phyloP scores from a whole-genome alignment of 2,329 filamentous ascomycete species.

The Sarocladium oryzae region DNA sequence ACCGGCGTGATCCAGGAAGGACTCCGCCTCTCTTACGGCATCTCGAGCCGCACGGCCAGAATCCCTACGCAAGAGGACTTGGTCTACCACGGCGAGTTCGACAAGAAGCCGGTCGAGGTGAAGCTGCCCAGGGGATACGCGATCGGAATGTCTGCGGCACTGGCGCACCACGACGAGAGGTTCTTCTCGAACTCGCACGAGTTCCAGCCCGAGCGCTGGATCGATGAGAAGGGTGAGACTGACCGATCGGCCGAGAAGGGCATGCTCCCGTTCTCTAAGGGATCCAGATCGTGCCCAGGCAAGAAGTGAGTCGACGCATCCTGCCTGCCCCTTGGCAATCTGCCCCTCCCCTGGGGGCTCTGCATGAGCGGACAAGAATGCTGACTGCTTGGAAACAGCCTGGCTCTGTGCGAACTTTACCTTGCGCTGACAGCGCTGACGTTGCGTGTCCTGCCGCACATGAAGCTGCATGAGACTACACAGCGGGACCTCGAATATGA shows the following conservation, averaged over 20 bases:
- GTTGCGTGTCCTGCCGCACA: slow-evolving; percentile 21
- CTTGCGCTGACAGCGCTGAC: slow-evolving; percentile 18
- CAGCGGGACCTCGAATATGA: slow-evolving; percentile 23
- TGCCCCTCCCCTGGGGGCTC: not conserved
- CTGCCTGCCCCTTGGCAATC: not conserved
- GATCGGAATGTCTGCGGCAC: slow-evolving; percentile 28
- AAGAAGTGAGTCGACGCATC: slow-evolving; percentile 11
- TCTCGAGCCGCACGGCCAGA: slow-evolving; percentile 21
- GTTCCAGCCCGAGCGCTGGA: slow-evolving; percentile 32
- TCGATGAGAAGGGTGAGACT: slow-evolving; percentile 21
- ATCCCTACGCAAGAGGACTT: slow-evolving; percentile 24
- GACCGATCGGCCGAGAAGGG: slow-evolving; percentile 23
- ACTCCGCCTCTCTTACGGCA: slow-evolving; percentile 27
- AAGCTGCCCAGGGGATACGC: slow-evolving; percentile 27
- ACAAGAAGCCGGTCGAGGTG: slow-evolving; percentile 15
- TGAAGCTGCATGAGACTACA: slow-evolving; percentile 22
- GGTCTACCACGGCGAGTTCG: slow-evolving; percentile 19
- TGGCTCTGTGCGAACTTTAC: slow-evolving; percentile 25
- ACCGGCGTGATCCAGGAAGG: slow-evolving; percentile 30
- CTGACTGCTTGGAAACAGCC: slow-evolving; percentile 12
- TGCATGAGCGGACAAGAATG: not conserved
- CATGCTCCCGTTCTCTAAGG: slow-evolving; percentile 32
- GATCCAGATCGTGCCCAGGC: slow-evolving; percentile 30
- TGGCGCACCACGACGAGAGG: slow-evolving; percentile 29
- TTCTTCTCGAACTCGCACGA: slow-evolving; percentile 27